Conservation (phyloP, 345 rosid species). For the Rhizophora apiculata region DNA sequence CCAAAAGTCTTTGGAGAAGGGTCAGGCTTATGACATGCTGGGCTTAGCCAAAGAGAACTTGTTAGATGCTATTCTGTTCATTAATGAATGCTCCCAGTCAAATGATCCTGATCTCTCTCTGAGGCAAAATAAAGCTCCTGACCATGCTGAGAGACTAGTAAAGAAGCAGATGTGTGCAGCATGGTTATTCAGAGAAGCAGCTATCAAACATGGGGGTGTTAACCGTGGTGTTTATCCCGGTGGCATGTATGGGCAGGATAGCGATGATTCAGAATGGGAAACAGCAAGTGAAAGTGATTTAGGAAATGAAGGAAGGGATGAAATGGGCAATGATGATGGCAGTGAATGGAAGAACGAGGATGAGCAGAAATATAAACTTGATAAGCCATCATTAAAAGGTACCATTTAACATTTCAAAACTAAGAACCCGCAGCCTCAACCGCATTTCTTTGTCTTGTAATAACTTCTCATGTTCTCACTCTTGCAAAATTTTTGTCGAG, state of each 20-base stretch:
- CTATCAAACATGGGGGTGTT: constrained; percentile 84
- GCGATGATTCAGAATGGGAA: constrained; percentile 96
- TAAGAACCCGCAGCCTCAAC: background rate
- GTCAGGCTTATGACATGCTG: constrained; percentile 96
- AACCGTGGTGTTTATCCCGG: constrained; percentile 65
- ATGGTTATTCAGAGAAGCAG: constrained; percentile 96
- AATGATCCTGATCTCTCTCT: constrained; percentile 86
- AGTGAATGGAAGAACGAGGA: constrained; percentile 58
- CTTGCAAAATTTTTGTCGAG: background rate
- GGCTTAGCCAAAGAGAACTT: constrained; percentile 92
- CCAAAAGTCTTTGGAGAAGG: constrained; percentile 98
- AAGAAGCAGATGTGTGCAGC: constrained; percentile 99
- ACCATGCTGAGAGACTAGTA: constrained; percentile 91
- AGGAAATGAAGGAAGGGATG: constrained; percentile 79
- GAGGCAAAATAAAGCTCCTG: constrained; percentile 97
- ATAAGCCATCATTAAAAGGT: constrained; percentile 30
- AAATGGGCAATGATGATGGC: constrained; percentile 66
- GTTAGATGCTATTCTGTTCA: constrained; percentile 93
- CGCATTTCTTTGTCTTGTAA: background rate
- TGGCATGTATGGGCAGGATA: constrained; percentile 67
- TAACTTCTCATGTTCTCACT: too few species aligned
- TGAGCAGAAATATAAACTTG: constrained; percentile 38
- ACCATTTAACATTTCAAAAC: background rate
- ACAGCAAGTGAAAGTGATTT: constrained; percentile 95
- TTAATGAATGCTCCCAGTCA: constrained; percentile 95